phyloP scores from a whole-genome alignment of 2,329 filamentous ascomycete genomes.

The Beauveria scarabaeidicola region DNA sequence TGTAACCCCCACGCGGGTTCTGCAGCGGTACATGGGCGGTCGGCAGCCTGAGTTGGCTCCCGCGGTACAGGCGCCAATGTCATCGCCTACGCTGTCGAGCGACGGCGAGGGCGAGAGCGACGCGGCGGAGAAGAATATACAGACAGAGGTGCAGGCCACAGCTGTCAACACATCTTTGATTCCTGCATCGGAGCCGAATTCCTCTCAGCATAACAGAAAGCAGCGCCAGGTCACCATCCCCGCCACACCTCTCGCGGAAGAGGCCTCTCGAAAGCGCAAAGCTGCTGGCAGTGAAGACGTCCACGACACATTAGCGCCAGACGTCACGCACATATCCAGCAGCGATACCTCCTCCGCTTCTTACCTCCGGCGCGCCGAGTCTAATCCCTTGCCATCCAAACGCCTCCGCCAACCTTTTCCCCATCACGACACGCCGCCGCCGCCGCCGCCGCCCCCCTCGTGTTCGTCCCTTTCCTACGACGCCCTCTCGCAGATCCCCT shows the following conservation, averaged over 20 bases:
- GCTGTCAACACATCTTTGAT: background rate
- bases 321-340: slow-evolving; percentile 26
- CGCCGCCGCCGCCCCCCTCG: background rate
- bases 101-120: too few relatives aligned
- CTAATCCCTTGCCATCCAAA: slow-evolving; percentile 24
- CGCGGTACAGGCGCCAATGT: slow-evolving; percentile 16
- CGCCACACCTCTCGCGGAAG: slow-evolving; percentile 1
- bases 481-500: slow-evolving; percentile 15
- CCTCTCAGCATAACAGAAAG: background rate
- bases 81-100: background rate
- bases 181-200: background rate
- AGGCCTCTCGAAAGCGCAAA: background rate
- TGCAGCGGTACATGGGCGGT: slow-evolving; percentile 39
- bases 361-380: slow-evolving; percentile 20
- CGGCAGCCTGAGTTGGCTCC: slow-evolving; percentile 21
- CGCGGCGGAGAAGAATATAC: background rate
- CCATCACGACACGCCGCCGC: background rate
- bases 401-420: slow-evolving; percentile 10
- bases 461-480: slow-evolving; percentile 1
- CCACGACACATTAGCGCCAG: slow-evolving; percentile 14
- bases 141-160: background rate
- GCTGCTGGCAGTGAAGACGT: slow-evolving; percentile 1
- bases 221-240: background rate
- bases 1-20: slow-evolving; percentile 39
- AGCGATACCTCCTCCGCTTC: slow-evolving; percentile 12